Conservation (phyloP, 2,329 filamentous ascomycete genomes). For the Onygenales sp. region DNA sequence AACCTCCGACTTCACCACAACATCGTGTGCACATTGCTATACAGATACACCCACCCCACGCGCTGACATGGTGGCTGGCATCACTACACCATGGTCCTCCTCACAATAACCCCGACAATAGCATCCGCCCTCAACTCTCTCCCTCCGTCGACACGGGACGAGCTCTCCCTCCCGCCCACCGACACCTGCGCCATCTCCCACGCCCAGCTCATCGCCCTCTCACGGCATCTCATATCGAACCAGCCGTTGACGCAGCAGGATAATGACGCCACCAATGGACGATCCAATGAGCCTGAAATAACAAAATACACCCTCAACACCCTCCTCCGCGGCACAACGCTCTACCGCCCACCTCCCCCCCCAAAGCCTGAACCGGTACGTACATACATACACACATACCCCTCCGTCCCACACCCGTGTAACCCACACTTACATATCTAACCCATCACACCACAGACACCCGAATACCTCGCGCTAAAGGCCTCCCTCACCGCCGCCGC, state of each 20-base stretch:
- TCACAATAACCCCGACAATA: constrained; percentile 31
- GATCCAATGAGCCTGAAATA: not conserved
- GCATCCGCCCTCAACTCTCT: constrained; percentile 29
- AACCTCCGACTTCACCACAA: not conserved
- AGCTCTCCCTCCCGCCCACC: constrained; percentile 26
- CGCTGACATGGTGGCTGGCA: not conserved
- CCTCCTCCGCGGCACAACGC: constrained; percentile 59
- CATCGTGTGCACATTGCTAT: not conserved
- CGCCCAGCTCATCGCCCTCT: constrained; percentile 29
- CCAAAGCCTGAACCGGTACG: constrained; percentile 66
- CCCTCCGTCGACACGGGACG: constrained; percentile 19
- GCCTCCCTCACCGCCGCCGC: constrained; percentile 70
- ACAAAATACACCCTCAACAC: constrained; percentile 11
- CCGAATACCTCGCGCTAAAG: constrained; percentile 84
- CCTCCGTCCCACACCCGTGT: not conserved
- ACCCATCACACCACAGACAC: constrained; percentile 44
- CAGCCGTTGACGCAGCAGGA: not conserved
- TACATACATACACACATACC: not conserved
- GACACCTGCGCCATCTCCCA: constrained; percentile 32
- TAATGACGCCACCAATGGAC: not conserved
- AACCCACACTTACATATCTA: constrained; percentile 7
- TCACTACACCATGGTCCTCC: constrained; percentile 30
- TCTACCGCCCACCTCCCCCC: constrained; percentile 72
- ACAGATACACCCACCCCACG: not conserved
- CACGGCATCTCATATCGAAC: constrained; percentile 18